Percentiles rank a stretch among this genome's conserved stretches.
phyloP scores from a whole-genome alignment of 2,329 filamentous ascomycete species.

The Scedosporium apiospermum region DNA sequence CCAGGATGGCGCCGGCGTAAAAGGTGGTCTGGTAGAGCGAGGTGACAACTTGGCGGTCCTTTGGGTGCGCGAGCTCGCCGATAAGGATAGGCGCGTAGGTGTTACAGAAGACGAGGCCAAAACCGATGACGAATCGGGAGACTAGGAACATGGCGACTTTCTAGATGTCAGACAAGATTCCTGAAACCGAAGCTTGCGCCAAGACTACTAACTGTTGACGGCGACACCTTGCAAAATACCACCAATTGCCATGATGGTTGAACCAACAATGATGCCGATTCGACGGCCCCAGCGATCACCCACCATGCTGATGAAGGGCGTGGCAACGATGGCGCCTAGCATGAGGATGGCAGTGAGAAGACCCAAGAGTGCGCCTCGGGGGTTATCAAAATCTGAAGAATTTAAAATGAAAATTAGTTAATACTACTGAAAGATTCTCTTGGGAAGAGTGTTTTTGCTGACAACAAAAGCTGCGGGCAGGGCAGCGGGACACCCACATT shows the following conservation, averaged over 20 bases:
- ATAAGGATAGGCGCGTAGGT: constrained; percentile 40
- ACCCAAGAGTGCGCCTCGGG: constrained; percentile 19
- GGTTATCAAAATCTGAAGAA: constrained; percentile 19
- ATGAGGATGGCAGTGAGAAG: constrained; percentile 33
- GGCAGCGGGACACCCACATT: constrained; percentile 13
- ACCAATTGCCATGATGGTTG: constrained; percentile 22
- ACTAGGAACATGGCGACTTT: constrained; percentile 40
- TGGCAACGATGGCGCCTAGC: constrained; percentile 32
- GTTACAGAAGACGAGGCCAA: constrained; percentile 42
- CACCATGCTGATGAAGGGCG: constrained; percentile 20
- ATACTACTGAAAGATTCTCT: too few relatives aligned
- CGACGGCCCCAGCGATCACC: constrained; percentile 21
- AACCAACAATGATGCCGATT: constrained; percentile 20
- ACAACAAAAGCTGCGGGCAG: background rate
- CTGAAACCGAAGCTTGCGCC: constrained; percentile 15
- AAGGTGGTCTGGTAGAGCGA: constrained; percentile 44
- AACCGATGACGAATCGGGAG: constrained; percentile 42
- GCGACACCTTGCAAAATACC: constrained; percentile 18
- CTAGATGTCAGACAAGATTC: constrained; percentile 10
- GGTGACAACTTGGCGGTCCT: constrained; percentile 41
- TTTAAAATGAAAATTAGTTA: too few relatives aligned
- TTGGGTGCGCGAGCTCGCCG: constrained; percentile 42
- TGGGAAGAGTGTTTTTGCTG: background rate
- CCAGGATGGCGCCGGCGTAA: constrained; percentile 33
- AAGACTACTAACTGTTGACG: background rate